Conservation (phyloP, 225 moss, liverwort and hornwort genomes). For the Rhytidiadelphus loreus region DNA sequence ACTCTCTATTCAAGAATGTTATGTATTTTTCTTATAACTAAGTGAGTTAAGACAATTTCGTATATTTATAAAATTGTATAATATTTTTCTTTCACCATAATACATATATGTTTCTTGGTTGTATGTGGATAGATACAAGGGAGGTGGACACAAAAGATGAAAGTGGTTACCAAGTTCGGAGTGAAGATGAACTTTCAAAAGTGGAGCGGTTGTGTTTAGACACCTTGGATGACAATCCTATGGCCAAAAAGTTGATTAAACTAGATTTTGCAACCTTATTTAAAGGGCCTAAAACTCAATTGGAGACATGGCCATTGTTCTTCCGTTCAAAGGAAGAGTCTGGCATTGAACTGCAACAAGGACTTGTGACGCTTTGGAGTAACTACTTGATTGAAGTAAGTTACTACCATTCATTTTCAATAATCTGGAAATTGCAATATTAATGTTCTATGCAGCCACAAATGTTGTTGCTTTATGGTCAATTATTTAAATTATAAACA, state of each 20-base stretch:
- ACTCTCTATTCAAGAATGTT: neutral
- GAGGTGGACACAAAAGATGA: neutral
- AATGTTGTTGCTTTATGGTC: neutral
- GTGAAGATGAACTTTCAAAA: neutral
- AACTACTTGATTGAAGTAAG: neutral
- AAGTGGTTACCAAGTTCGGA: neutral
- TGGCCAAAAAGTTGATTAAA: neutral
- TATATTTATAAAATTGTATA: neutral
- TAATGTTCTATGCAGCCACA: too few relatives aligned
- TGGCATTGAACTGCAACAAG: neutral
- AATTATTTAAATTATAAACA: neutral
- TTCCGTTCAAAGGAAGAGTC: neutral
- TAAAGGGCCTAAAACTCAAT: neutral
- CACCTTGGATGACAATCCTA: neutral
- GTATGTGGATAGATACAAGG: too few relatives aligned
- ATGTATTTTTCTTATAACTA: neutral
- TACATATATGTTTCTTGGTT: too few relatives aligned
- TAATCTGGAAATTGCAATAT: neutral
- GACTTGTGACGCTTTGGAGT: neutral
- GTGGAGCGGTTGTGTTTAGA: neutral
- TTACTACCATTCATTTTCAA: neutral
- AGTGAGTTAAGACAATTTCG: neutral
- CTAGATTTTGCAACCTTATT: neutral
- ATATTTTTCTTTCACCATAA: neutral
- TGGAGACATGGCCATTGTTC: neutral